These are phyloP conservation scores for Podochytrium sp. DNA, from an alignment of 192 early-diverging fungal genomes.

Conservation along the genomic window DNA sequence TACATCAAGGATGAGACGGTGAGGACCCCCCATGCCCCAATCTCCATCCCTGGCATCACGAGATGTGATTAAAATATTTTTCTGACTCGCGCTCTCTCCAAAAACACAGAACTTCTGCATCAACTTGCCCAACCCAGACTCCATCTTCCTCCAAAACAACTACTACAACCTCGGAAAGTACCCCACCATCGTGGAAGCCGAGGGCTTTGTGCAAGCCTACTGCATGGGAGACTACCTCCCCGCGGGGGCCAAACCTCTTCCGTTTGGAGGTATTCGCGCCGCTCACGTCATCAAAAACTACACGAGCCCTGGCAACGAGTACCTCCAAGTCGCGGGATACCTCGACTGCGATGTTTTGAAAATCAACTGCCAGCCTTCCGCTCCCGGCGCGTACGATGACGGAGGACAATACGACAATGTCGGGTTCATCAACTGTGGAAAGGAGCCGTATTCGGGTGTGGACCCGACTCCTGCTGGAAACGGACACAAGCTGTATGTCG, in stretches of 20 bases:
- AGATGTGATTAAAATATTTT: too few species aligned
- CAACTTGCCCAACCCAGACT: constrained; percentile 37
- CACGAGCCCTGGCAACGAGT: constrained; percentile 4
- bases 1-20: constrained; percentile 18
- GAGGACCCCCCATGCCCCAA: too few species aligned
- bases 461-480: constrained; percentile 6
- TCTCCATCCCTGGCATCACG: constrained; percentile 10
- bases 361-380: constrained; percentile 32
- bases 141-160: constrained; percentile 7
- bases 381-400: constrained; percentile 22
- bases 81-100: not conserved
- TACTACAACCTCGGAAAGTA: constrained; percentile 17
- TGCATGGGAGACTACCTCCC: constrained; percentile 36
- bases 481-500: constrained; percentile 17
- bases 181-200: constrained; percentile 38
- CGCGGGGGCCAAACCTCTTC: constrained; percentile 23
- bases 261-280: constrained; percentile 24
- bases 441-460: constrained; percentile 40
- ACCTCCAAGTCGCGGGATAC: constrained; percentile 29
- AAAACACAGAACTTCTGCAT: constrained; percentile 37
- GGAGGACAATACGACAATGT: constrained; percentile 31
- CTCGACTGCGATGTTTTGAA: constrained; percentile 30
- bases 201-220: constrained; percentile 31
- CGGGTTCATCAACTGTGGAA: constrained; percentile 31
- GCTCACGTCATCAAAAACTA: constrained; percentile 17